These are phyloP conservation scores for Grosmannia clavigera DNA, from an alignment of 2,329 filamentous ascomycete genomes.

Conservation along the genomic window DNA sequence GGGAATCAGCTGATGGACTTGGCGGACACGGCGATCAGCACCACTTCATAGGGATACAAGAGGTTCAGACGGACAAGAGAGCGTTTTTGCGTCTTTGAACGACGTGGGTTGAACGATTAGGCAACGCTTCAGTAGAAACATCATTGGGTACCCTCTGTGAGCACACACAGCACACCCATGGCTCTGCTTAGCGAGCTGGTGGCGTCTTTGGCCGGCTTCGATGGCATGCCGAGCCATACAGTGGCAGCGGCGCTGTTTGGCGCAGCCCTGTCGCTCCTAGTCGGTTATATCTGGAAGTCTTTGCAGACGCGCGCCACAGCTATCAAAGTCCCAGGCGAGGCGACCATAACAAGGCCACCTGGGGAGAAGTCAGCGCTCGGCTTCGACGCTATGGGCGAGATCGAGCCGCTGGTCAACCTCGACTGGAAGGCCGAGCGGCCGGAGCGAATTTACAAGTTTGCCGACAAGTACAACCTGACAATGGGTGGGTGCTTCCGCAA, in stretches of 20 bases:
- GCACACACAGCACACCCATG: neutral
- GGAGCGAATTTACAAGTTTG: constrained; percentile 9
- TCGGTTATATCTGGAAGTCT: neutral
- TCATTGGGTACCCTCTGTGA: neutral
- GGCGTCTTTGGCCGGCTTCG: neutral
- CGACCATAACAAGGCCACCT: neutral
- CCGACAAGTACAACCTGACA: constrained; percentile 10
- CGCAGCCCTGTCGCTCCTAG: neutral
- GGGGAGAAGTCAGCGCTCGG: neutral
- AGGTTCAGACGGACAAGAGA: neutral
- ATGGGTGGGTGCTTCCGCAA: constrained; percentile 4
- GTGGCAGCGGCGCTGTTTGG: neutral
- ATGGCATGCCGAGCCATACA: neutral
- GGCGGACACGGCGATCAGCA: neutral
- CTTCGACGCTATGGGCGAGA: constrained; percentile 6
- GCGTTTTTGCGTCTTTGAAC: neutral
- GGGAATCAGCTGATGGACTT: neutral
- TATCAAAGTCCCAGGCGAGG: neutral
- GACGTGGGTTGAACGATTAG: neutral
- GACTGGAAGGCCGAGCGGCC: constrained; percentile 4
- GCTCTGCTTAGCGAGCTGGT: neutral
- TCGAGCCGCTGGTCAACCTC: constrained; percentile 4
- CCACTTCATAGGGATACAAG: neutral
- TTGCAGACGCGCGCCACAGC: neutral
- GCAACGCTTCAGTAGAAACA: too few species aligned